These are phyloP conservation scores for Thelonectria blattea DNA, from an alignment of 2,329 filamentous ascomycete species.

Conservation along the genomic window DNA sequence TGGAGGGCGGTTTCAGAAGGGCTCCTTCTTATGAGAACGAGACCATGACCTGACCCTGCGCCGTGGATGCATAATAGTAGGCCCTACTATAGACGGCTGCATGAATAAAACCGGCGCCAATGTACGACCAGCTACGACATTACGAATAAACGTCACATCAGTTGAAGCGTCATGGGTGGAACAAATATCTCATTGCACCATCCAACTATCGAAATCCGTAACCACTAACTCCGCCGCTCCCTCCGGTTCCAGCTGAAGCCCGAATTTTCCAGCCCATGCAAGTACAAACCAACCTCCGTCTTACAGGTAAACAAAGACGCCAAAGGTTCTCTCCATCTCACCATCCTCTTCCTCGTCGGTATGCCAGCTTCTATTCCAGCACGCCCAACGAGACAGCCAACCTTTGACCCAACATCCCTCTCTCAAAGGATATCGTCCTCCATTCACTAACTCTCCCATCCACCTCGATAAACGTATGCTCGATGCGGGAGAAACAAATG, in stretches of 20 bases:
- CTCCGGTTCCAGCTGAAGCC: constrained; percentile 37
- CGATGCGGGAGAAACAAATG: constrained; percentile 34
- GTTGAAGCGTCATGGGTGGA: constrained; percentile 12
- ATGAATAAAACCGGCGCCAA: background rate
- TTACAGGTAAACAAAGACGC: constrained; percentile 29
- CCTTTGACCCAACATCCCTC: constrained; percentile 25
- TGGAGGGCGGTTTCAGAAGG: constrained; percentile 79
- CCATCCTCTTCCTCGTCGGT: constrained; percentile 19
- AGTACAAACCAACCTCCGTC: constrained; percentile 31
- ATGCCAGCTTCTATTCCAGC: constrained; percentile 4
- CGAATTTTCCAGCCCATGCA: constrained; percentile 38
- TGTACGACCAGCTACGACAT: background rate
- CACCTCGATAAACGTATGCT: constrained; percentile 23
- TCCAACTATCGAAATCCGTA: constrained; percentile 36
- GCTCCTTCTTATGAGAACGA: constrained; percentile 60
- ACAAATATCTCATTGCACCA: constrained; percentile 35
- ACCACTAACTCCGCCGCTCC: constrained; percentile 45
- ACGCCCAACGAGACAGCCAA: constrained; percentile 32
- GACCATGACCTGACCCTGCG: background rate
- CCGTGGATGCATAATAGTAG: constrained; percentile 6
- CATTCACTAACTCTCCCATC: constrained; percentile 13
- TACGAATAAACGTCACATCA: constrained; percentile 11
- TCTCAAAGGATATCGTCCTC: constrained; percentile 14
- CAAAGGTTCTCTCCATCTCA: constrained; percentile 23
- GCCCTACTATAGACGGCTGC: background rate